Evolutionary conservation across 345 rosid genomes (phyloP).

Genomic region (Kandelia obovata): DNA sequence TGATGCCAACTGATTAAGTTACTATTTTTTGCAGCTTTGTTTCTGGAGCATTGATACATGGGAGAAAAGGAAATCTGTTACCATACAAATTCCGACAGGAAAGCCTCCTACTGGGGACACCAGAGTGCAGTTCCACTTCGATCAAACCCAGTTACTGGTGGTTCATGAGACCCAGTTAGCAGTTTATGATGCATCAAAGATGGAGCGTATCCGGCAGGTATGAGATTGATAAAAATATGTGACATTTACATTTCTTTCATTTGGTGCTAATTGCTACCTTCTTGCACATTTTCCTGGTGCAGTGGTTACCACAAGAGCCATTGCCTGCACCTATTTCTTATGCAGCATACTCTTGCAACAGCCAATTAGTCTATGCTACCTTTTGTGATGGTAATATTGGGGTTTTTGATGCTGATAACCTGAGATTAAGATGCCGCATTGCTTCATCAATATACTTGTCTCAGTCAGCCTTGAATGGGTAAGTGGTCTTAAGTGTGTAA

Average conservation of each 20-base stretch:
- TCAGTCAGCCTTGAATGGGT: slow-evolving; percentile 27
- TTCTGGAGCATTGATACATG: slow-evolving; percentile 85
- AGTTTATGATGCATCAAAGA: slow-evolving; percentile 73
- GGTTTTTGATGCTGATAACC: slow-evolving; percentile 68
- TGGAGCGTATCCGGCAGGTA: slow-evolving; percentile 76
- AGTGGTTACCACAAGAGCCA: slow-evolving; percentile 82
- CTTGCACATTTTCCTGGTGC: slow-evolving; percentile 21
- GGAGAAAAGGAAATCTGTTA: slow-evolving; percentile 72
- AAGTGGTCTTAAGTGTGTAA: background rate
- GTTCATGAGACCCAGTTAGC: slow-evolving; percentile 85
- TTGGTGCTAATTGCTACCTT: background rate
- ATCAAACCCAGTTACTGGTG: slow-evolving; percentile 67
- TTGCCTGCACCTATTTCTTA: slow-evolving; percentile 66
- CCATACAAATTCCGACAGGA: slow-evolving; percentile 63
- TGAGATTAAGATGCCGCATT: slow-evolving; percentile 69
- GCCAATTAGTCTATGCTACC: slow-evolving; percentile 67
- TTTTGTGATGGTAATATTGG: slow-evolving; percentile 71
- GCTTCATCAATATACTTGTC: slow-evolving; percentile 59
- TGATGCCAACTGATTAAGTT: background rate
- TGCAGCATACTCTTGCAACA: slow-evolving; percentile 75
- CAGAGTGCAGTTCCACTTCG: slow-evolving; percentile 70
- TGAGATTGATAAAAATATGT: slow-evolving; percentile 2
- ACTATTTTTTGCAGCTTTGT: slow-evolving; percentile 45
- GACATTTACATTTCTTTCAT: background rate
- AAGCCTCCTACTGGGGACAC: slow-evolving; percentile 65